Evolutionary conservation across 768 basidiomycete species (phyloP).

Genomic region (Pleurotus pulmonarius): DNA sequence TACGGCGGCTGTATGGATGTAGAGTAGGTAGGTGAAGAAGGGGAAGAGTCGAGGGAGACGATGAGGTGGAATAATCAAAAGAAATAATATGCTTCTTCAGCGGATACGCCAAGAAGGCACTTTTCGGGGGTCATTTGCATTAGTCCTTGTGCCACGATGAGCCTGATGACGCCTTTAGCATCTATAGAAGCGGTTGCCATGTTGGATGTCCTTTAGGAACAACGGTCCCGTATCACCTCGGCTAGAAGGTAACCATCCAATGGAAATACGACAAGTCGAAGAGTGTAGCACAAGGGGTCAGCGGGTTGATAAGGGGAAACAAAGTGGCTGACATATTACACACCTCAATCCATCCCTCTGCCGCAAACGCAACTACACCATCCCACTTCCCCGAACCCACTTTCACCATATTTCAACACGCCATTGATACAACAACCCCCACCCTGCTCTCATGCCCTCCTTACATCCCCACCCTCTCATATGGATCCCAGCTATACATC

Average conservation of each 20-base stretch:
- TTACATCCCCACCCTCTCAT: neutral
- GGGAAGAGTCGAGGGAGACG: neutral
- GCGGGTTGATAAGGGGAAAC: neutral
- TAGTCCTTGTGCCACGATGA: neutral
- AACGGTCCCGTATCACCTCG: neutral
- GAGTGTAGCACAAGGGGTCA: neutral
- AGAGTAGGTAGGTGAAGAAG: neutral
- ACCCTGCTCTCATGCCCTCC: no score
- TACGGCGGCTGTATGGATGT: neutral
- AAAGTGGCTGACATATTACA: neutral
- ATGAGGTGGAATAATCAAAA: neutral
- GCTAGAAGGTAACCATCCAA: neutral
- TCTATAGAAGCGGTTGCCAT: neutral
- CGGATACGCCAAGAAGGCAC: neutral
- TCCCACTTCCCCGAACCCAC: neutral
- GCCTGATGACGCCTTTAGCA: neutral
- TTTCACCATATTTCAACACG: neutral
- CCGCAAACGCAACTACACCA: neutral
- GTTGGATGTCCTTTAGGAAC: neutral
- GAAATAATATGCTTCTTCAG: neutral
- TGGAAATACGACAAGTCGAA: neutral
- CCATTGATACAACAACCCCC: no score
- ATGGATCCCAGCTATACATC: conserved; percentile 51
- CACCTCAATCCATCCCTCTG: neutral
- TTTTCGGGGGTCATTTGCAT: neutral